These are phyloP conservation scores for Erythrophleum fordii DNA, from an alignment of 306 rosid genomes.

Conservation along the genomic window DNA sequence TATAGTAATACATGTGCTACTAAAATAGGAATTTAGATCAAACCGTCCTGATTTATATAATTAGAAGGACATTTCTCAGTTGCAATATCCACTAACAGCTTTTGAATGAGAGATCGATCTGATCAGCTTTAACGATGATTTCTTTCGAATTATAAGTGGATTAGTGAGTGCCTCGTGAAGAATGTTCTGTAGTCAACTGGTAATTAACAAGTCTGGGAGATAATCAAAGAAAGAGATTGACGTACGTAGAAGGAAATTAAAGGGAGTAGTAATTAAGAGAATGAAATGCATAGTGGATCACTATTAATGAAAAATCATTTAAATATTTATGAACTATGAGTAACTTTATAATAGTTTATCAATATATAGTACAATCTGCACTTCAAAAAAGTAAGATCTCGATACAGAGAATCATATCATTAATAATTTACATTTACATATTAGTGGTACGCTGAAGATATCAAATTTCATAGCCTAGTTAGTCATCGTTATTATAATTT, in stretches of 20 bases:
- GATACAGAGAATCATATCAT: background rate
- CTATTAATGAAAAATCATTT: background rate
- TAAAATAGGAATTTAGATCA: background rate
- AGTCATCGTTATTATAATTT: too few species aligned
- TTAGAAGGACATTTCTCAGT: background rate
- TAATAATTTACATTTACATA: background rate
- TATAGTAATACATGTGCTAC: background rate
- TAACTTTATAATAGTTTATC: background rate
- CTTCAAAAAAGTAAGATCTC: background rate
- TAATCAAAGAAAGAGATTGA: background rate
- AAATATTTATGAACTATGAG: background rate
- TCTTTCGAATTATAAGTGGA: background rate
- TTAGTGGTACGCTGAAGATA: background rate
- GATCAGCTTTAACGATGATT: background rate
- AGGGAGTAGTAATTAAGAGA: background rate
- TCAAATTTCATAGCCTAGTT: background rate
- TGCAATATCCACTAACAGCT: background rate
- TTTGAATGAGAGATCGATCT: background rate
- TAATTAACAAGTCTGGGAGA: background rate
- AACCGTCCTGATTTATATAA: background rate
- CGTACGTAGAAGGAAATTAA: background rate
- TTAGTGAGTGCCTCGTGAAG: background rate
- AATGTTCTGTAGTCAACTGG: background rate
- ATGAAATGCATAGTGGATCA: background rate
- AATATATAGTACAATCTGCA: background rate